Conservation (phyloP, 2,329 filamentous ascomycete species). For the Bipolaris oryzae region DNA sequence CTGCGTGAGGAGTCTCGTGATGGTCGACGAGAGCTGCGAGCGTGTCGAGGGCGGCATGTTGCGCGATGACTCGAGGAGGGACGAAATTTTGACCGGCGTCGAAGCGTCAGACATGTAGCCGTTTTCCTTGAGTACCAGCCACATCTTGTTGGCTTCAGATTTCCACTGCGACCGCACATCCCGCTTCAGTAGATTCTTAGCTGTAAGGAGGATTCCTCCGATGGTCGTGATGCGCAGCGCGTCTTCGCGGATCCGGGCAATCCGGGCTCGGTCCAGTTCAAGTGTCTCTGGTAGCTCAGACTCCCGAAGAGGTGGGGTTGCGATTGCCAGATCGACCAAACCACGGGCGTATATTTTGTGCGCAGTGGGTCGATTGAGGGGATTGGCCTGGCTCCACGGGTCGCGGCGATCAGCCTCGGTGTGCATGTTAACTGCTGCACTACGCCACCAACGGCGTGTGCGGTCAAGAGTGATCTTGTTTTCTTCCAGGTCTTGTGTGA, state of each 20-base stretch:
- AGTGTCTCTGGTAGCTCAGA: slow-evolving; percentile 75
- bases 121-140: slow-evolving; percentile 69
- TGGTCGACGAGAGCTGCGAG: slow-evolving; percentile 51
- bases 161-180: slow-evolving; percentile 81
- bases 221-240: slow-evolving; percentile 72
- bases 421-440: slow-evolving; percentile 67
- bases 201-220: slow-evolving; percentile 76
- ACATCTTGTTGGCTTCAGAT: slow-evolving; percentile 72
- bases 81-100: slow-evolving; percentile 53
- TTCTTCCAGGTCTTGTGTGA: slow-evolving; percentile 67
- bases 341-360: slow-evolving; percentile 78
- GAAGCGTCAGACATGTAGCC: slow-evolving; percentile 62
- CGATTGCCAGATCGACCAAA: slow-evolving; percentile 76
- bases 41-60: slow-evolving; percentile 57
- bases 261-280: slow-evolving; percentile 68
- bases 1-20: slow-evolving; percentile 59
- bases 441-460: slow-evolving; percentile 70
- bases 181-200: slow-evolving; percentile 82
- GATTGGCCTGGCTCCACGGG: slow-evolving; percentile 64
- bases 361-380: slow-evolving; percentile 65
- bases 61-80: slow-evolving; percentile 56
- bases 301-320: slow-evolving; percentile 61
- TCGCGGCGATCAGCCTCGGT: slow-evolving; percentile 72
- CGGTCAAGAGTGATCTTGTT: slow-evolving; percentile 61
- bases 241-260: slow-evolving; percentile 62